Evolutionary conservation across 2,329 filamentous ascomycete genomes (phyloP), one percentile per base, ranked within the genome.

Genomic region (Penicillium griseofulvum): DNA sequence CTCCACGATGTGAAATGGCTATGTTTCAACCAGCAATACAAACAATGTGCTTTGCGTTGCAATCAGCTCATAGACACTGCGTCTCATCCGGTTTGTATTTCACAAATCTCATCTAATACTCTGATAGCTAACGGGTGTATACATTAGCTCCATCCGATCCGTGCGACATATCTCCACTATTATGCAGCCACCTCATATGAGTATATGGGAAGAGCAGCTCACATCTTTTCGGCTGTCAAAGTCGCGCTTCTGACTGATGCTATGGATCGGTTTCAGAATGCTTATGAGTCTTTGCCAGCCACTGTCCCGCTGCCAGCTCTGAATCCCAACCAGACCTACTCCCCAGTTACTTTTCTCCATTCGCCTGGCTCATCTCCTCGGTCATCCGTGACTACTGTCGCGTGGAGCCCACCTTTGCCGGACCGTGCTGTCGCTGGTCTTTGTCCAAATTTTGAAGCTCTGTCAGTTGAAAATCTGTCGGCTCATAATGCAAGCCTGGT

Each of bases 151-250:
- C 61, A 74, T 53, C 63, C 68, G 7, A 58, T 74, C 29, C 60
- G 72, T 53, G 67, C 65, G 24, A 68, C 69, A 5, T 80, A 75
- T 60, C 69, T 81, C 37, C 70, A 71, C 55, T 79, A 80, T 63
- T 80, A 81, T 64, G 69, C 71, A 10, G 80, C 74, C 3, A 66
- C 78, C 10, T 76, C 71, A 26, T 75, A 78, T 55, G 79, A 81
- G 54, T 71, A 71, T 4, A 69, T 80, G n/a, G 79, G 76, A 3
- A 71, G 75, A 10, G 61, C 70, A 29, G 76, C 79, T 48, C 78
- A 80, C 51, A 68, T 76, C n/a, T 74, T 75, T 59, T 80, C 79
- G 4, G 22, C 2, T 63, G 62, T 22, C 37, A 81, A 80, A 60
- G 31, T 80, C 7, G 66, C 71, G 0, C 64, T 74, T 12, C 69